Base-by-base conservation (phyloP, 2,329 filamentous ascomycete species). In the Xylaria sp. region DNA sequence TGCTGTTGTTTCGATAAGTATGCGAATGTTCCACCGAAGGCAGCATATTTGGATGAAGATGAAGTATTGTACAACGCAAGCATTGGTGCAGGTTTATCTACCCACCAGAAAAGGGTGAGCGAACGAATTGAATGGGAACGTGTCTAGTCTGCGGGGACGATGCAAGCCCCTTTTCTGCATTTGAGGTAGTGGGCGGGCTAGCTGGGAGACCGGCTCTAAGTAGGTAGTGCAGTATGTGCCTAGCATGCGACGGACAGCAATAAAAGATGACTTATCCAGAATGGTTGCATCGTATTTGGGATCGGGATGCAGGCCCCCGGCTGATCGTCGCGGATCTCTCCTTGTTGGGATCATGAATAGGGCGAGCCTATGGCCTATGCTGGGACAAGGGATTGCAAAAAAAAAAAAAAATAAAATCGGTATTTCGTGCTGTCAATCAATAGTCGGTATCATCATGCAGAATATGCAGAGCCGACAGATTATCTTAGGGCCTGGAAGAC, bases 301-400 rank as follows among this genome's bases (percentile, higher is more conserved):
- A 65, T 62, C 55, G 60, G 51, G 68, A 61, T 67, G 65, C 68
- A 62, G 61, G 25, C 37, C 55, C 60, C 56, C 57, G 44, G 61
- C 12, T 62, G 68, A 70, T 70, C 68, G 61, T 70, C 60, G 68
- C 57, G 63, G 68, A 70, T 70, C 68, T 67, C 52, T 62, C 61
- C 65, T 34, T 55, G 39, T 67, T 67, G 25, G 68, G 68, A n/a
- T 25, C 23, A 28, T 65, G 41, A 67, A 34, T 70, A 58, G 61
- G 52, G 68, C 68, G 44, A 25, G 28, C 61, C 15, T n/a, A 65
- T 67, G 67, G 28, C 61, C 15, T n/a, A 65, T 67, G 67, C 63
- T 64, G 20, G 63, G 25, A 65, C 56, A 48, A 50, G 48, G 60
- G 39, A 56, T 46, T 9, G 41, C 54, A 37, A 60, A 50, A 3